phyloP scores from a whole-genome alignment of 495 filamentous ascomycete species.

The Aspergillus affinis region DNA sequence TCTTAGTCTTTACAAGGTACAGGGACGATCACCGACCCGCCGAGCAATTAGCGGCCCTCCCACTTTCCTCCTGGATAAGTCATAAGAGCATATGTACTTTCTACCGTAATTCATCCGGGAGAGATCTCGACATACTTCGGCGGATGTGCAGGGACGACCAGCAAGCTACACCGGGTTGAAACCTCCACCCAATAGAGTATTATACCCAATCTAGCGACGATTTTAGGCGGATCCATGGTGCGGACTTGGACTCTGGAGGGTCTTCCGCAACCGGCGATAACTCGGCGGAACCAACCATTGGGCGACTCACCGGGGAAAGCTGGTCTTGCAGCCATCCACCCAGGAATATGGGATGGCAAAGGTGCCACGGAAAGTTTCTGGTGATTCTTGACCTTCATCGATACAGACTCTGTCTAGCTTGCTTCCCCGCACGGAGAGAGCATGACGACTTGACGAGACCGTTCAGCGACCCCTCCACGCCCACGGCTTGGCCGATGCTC shows the following conservation, averaged over 20 bases:
- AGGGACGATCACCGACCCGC: background rate
- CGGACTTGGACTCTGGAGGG: no score
- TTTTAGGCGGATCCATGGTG: background rate
- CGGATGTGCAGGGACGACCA: no score
- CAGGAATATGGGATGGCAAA: no score
- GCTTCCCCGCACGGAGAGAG: constrained; percentile 8
- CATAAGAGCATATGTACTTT: no score
- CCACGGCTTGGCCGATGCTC: constrained; percentile 1
- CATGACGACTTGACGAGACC: background rate
- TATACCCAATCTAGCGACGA: background rate
- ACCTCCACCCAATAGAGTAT: background rate
- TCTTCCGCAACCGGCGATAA: constrained; percentile 4
- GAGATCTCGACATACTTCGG: no score
- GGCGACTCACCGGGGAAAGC: no score
- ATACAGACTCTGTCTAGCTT: no score
- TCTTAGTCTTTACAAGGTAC: background rate
- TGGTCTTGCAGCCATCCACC: no score
- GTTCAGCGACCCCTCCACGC: constrained; percentile 3
- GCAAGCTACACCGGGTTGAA: no score
- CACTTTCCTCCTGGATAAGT: background rate
- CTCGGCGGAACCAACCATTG: background rate
- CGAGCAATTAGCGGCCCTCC: background rate
- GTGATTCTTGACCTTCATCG: no score
- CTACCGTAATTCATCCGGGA: no score
- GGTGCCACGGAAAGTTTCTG: no score